Evolutionary conservation across 345 rosid species (phyloP).

Genomic region (Salix dunnii): DNA sequence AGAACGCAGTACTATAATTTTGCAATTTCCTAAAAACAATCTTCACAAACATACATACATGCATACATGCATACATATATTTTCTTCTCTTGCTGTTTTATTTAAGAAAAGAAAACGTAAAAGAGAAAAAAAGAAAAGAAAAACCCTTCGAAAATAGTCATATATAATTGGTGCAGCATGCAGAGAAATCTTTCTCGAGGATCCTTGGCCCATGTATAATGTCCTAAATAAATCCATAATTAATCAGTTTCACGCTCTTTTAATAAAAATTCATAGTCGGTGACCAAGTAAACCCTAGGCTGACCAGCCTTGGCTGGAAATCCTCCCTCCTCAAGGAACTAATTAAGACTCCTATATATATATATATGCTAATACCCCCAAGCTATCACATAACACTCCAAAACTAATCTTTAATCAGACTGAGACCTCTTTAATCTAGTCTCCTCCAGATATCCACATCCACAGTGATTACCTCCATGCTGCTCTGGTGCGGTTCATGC

Average conservation of each 20-base stretch:
- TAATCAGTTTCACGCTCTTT: no score
- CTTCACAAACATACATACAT: no score
- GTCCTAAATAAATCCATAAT: no score
- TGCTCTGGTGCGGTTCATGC: conserved; percentile 1
- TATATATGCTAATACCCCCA: neutral
- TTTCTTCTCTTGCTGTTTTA: no score
- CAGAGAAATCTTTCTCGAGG: neutral
- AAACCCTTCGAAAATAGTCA: no score
- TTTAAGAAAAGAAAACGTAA: no score
- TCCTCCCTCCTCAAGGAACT: neutral
- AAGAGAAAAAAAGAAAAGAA: no score
- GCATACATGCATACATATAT: no score
- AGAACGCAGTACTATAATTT: no score
- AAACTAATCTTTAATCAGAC: neutral
- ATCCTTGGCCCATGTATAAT: neutral
- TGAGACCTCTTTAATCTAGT: neutral
- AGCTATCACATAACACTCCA: neutral
- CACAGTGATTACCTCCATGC: neutral
- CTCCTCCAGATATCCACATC: neutral
- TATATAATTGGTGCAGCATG: no score
- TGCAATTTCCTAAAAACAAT: no score
- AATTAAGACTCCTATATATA: neutral
- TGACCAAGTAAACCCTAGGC: neutral
- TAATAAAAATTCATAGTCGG: neutral
- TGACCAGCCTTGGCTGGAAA: no score